Evolutionary conservation across 306 rosid genomes (phyloP).

Genomic region (Crataegus laevigata): DNA sequence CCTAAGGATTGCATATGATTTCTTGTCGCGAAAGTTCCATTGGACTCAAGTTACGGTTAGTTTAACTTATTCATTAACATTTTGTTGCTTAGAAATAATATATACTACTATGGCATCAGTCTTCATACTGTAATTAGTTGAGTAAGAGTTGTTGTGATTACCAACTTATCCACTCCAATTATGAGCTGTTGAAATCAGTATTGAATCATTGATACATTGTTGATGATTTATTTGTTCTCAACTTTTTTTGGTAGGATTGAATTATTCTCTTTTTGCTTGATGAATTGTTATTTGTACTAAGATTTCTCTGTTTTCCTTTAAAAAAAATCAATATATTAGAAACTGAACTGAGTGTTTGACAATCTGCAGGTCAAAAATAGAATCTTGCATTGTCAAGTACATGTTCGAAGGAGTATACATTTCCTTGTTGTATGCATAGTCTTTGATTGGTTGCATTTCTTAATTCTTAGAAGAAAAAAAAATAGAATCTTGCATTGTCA

Average conservation of each 20-base stretch:
- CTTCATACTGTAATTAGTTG: not conserved
- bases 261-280: not conserved
- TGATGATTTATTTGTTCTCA: not conserved
- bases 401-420: too few species aligned
- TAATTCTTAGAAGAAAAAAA: too few species aligned
- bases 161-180: not conserved
- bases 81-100: not conserved
- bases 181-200: not conserved
- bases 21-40: not conserved
- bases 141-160: not conserved
- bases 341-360: slow-evolving; percentile 9
- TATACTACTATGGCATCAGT: not conserved
- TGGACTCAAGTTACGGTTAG: not conserved
- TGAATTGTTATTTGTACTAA: not conserved
- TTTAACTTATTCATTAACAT: not conserved
- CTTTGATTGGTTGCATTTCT: too few species aligned
- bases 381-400: too few species aligned
- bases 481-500: too few species aligned
- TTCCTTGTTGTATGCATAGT: too few species aligned
- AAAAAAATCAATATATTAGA: not conserved
- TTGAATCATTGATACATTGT: not conserved
- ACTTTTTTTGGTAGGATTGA: not conserved
- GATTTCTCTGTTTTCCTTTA: not conserved
- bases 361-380: slow-evolving; percentile 79
- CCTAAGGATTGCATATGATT: not conserved